These are phyloP conservation scores for Leucocoprinus birnbaumii DNA, from an alignment of 768 basidiomycete genomes.

Conservation along the genomic window DNA sequence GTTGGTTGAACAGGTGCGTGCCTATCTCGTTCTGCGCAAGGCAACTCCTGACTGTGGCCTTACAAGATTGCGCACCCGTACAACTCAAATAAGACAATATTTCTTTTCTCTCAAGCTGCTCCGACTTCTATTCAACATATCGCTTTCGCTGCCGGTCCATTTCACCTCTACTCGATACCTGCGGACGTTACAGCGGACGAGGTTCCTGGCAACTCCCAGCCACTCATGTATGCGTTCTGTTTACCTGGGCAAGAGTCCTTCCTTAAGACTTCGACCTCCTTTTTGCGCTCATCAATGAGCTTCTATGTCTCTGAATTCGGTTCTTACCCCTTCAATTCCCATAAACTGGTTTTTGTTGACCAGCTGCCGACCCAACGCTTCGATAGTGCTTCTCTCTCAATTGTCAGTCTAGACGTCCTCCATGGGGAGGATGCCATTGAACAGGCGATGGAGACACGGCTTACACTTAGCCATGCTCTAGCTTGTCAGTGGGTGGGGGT, in stretches of 20 bases:
- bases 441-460: conserved; percentile 88
- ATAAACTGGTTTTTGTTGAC: conserved; percentile 93
- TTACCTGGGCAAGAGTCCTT: conserved; percentile 82
- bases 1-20: conserved; percentile 82
- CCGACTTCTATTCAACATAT: conserved; percentile 96
- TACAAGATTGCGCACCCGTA: conserved; percentile 87
- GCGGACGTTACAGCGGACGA: conserved; percentile 60
- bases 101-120: conserved; percentile 83
- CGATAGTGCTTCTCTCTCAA: conserved; percentile 80
- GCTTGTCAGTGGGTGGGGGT: conserved; percentile 97
- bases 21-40: conserved; percentile 4
- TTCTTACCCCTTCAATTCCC: conserved; percentile 93
- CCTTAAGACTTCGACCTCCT: conserved; percentile 66
- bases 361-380: conserved; percentile 80
- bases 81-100: conserved; percentile 92
- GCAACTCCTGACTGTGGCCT: not conserved
- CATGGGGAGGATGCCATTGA: conserved; percentile 90
- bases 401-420: conserved; percentile 78
- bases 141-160: conserved; percentile 94
- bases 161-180: conserved; percentile 72
- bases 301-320: conserved; percentile 92
- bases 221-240: conserved; percentile 88
- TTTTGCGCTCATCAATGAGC: conserved; percentile 86
- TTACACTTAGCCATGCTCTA: conserved; percentile 81
- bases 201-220: conserved; percentile 60